Conservation (phyloP, 2,329 filamentous ascomycete genomes). For the Kalaharituber pfeilii region DNA sequence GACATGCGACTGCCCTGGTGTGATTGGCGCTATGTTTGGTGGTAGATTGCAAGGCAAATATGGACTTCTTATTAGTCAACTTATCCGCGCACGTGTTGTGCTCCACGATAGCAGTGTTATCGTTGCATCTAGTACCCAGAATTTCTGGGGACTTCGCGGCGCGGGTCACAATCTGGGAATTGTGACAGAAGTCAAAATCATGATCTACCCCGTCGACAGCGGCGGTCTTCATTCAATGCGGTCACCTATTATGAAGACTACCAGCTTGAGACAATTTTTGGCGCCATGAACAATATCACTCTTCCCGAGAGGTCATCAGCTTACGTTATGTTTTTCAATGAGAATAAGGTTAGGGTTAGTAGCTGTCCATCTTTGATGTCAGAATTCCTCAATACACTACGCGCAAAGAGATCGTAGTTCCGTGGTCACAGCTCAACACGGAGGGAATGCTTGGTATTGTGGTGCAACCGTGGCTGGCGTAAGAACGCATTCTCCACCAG, state of each 20-base stretch:
- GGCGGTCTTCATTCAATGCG: slow-evolving; percentile 4
- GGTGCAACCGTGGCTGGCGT: slow-evolving; percentile 2
- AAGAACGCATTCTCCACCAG: slow-evolving; percentile 20
- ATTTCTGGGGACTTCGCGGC: slow-evolving; percentile 39
- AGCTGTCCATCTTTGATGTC: slow-evolving; percentile 2
- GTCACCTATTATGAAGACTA: slow-evolving; percentile 1
- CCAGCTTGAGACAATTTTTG: slow-evolving; percentile 2
- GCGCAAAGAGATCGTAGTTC: not conserved
- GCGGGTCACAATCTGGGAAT: slow-evolving; percentile 44
- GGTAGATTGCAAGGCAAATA: slow-evolving; percentile 20
- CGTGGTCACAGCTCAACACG: not conserved
- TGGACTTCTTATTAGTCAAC: slow-evolving; percentile 26
- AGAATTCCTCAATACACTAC: not conserved
- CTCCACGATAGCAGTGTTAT: slow-evolving; percentile 28
- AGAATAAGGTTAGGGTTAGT: not conserved
- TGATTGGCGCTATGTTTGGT: slow-evolving; percentile 20
- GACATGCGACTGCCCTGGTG: slow-evolving; percentile 18
- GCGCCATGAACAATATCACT: slow-evolving; percentile 1
- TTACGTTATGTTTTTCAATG: not conserved
- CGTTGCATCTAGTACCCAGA: slow-evolving; percentile 27
- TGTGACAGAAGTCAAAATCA: slow-evolving; percentile 32
- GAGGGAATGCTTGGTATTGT: slow-evolving; percentile 2
- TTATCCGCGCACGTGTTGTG: slow-evolving; percentile 29
- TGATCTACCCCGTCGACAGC: not conserved
- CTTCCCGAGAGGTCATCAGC: slow-evolving; percentile 1